Conservation (phyloP, 1,284 basidiomycete genomes). For the Mycena sp. region DNA sequence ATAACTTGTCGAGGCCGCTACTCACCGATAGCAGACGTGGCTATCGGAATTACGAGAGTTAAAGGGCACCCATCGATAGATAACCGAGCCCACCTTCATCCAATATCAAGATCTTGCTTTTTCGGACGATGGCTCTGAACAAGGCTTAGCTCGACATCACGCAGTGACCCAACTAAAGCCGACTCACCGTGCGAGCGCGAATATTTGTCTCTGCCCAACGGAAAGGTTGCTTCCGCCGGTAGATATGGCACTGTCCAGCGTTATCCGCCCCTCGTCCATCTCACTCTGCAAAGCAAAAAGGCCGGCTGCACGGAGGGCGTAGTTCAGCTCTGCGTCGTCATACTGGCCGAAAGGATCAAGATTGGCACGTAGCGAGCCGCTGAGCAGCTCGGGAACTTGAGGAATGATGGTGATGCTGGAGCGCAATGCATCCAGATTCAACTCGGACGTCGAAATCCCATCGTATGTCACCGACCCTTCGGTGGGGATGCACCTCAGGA, state of each 20-base stretch:
- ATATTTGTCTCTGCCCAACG: conserved; percentile 75
- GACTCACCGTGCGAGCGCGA: too few relatives aligned
- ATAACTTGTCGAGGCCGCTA: too few relatives aligned
- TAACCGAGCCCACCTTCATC: conserved; percentile 64
- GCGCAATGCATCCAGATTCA: conserved; percentile 74
- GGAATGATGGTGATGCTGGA: conserved; percentile 71
- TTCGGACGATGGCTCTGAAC: conserved; percentile 57
- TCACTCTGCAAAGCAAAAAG: conserved; percentile 60
- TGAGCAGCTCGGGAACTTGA: conserved; percentile 69
- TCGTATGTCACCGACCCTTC: conserved; percentile 67
- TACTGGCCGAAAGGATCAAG: conserved; percentile 77
- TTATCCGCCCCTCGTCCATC: conserved; percentile 60
- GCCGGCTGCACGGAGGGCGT: conserved; percentile 62
- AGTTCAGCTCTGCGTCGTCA: conserved; percentile 70
- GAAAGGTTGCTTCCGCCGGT: conserved; percentile 72
- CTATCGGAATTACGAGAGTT: conserved; percentile 32
- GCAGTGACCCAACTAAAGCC: too few relatives aligned
- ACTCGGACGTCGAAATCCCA: conserved; percentile 48
- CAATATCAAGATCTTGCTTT: conserved; percentile 66
- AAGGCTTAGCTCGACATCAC: too few relatives aligned
- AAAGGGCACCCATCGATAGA: too few relatives aligned
- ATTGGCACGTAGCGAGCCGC: conserved; percentile 65
- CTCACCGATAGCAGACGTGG: conserved; percentile 36
- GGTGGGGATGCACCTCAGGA: conserved; percentile 66
- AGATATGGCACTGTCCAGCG: conserved; percentile 60